phyloP scores from a whole-genome alignment of 108 stramenopile genomes.

The Nitzschia palea region DNA sequence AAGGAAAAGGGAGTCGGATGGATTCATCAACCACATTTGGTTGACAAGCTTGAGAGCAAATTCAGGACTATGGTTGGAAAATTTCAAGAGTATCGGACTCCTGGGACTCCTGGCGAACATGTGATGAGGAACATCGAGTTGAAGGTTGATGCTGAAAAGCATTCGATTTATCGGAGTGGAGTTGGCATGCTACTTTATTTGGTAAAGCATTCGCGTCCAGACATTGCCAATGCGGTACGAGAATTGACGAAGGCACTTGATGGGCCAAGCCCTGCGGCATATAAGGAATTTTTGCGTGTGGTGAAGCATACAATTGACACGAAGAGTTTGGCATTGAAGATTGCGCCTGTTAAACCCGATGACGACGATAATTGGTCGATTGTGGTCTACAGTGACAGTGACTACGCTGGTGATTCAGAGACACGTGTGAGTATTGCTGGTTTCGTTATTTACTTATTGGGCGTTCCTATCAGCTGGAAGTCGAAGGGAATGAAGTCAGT shows the following conservation, averaged over 20 bases:
- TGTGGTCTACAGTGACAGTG: conserved; percentile 2
- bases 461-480: conserved; percentile 10
- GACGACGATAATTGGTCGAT: not conserved
- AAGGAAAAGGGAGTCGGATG: no score
- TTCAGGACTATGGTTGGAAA: no score
- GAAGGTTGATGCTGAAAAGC: not conserved
- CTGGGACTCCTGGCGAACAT: no score
- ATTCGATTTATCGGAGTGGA: not conserved
- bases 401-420: conserved; percentile 8
- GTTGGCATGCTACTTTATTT: conserved; percentile 26
- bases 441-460: not conserved
- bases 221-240: conserved; percentile 7
- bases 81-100: no score
- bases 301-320: conserved; percentile 11
- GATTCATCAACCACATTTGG: no score
- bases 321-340: not conserved
- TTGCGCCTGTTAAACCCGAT: not conserved
- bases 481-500: not conserved
- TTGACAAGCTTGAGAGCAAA: no score
- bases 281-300: conserved; percentile 17
- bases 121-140: no score
- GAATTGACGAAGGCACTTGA: conserved; percentile 18
- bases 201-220: not conserved
- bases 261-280: conserved; percentile 3
- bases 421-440: conserved; percentile 1